These are phyloP conservation scores for Eutrema yunnanense DNA, from an alignment of 345 rosid species.

Conservation along the genomic window DNA sequence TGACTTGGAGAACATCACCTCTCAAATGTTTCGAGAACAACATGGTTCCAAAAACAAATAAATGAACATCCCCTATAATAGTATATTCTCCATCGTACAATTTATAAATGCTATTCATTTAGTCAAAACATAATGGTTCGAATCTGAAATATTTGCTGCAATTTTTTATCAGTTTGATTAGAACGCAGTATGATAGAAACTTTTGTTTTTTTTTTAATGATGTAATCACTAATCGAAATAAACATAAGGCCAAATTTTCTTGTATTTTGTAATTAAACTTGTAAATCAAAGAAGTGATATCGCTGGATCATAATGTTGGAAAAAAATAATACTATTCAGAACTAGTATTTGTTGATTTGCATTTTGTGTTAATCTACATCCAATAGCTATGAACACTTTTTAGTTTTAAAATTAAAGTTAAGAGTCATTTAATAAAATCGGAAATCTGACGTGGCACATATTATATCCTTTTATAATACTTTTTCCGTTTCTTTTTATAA, in stretches of 20 bases:
- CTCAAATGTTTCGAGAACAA: conserved; percentile 21
- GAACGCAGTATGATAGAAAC: background rate
- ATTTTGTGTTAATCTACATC: background rate
- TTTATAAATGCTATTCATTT: background rate
- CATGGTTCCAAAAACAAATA: conserved; percentile 30
- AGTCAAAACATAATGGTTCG: background rate
- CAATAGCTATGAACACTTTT: background rate
- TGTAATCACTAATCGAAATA: background rate
- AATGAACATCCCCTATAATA: conserved; percentile 12
- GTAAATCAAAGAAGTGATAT: background rate
- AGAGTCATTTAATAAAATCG: background rate
- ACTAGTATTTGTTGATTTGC: background rate
- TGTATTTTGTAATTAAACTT: background rate
- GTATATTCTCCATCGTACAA: conserved; percentile 21
- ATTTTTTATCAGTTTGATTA: background rate
- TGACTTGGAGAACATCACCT: conserved; percentile 10
- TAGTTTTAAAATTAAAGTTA: background rate
- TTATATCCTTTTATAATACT: background rate
- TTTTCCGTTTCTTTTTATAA: too few species aligned
- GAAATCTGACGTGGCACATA: conserved; percentile 11
- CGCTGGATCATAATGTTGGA: background rate
- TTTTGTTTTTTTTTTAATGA: too few species aligned
- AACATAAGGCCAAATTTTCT: background rate
- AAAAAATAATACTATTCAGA: background rate
- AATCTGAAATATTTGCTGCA: background rate